Evolutionary conservation across 768 basidiomycete genomes (phyloP), one percentile per base, ranked within the genome.

Genomic region (Leccinellum luteum): DNA sequence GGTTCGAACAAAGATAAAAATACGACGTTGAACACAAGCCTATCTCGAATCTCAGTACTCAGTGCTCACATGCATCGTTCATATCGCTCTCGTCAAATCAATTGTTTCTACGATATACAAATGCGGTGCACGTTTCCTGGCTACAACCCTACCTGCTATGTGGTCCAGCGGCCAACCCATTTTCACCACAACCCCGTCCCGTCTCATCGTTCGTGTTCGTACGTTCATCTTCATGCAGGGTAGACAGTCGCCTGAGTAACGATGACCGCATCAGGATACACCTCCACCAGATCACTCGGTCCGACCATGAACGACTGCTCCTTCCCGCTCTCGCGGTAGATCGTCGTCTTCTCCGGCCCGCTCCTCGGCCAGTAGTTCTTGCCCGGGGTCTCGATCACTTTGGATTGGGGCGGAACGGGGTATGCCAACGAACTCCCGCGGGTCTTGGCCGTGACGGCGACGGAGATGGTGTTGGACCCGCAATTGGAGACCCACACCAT

Each of bases 401-500:
- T 1, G 6, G 41, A 34, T 19, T 60, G 30, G 8, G 64, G 57
- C 3, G 0, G 0, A n/a, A 66, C 5, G 1, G n/a, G 2, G 44
- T 44, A 66, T 6, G 19, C 1, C 0, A 17, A 12, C 3, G 51
- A 45, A n/a, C 58, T 57, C n/a, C 64, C 57, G 5, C 53, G 55
- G 4, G 25, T 27, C 52, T 17, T 30, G n/a, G 44, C 66, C 14
- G 64, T 54, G 4, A 66, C 27, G 6, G 50, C 9, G 17, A 65
- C 17, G 3, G 45, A 4, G 21, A 60, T 51, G 13, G 17, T 8
- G 14, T 15, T 17, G 8, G 2, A 5, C 2, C 27, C 19, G 9
- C 55, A 61, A 21, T 63, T 65, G 32, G 64, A 62, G 6, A 65
- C 52, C 64, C 64, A 65, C 28, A 64, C 60, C 63, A 62, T 65